These are phyloP conservation scores for Trypanosoma vivax DNA, from an alignment of 208 protist species.

Conservation along the genomic window DNA sequence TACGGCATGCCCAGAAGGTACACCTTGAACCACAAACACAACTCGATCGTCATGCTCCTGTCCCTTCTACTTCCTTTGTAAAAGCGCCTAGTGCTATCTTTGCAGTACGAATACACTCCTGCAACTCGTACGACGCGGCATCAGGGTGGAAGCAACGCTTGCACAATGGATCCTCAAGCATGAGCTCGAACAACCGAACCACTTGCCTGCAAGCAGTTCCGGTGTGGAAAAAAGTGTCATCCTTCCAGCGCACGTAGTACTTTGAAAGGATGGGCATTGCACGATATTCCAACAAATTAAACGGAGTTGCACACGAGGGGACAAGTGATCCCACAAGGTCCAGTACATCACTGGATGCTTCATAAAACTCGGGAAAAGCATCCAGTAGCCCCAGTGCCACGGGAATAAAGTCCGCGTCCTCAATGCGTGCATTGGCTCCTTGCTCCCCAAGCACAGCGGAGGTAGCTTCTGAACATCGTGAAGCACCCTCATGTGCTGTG, in stretches of 20 bases:
- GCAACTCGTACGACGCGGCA: slow-evolving; percentile 79
- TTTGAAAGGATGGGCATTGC: slow-evolving; percentile 84
- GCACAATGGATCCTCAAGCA: slow-evolving; percentile 79
- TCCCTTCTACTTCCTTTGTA: too few species aligned
- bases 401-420: slow-evolving; percentile 74
- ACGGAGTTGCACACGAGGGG: slow-evolving; percentile 44
- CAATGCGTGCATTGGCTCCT: slow-evolving; percentile 40
- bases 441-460: slow-evolving; percentile 25
- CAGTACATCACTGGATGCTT: slow-evolving; percentile 56
- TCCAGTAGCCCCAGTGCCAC: slow-evolving; percentile 78
- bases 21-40: too few species aligned
- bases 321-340: slow-evolving; percentile 47
- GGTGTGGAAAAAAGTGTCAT: slow-evolving; percentile 68
- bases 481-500: slow-evolving; percentile 82
- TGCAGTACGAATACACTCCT: slow-evolving; percentile 71
- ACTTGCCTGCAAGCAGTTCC: slow-evolving; percentile 58
- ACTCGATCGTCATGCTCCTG: too few species aligned
- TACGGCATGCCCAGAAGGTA: too few species aligned
- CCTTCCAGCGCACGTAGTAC: slow-evolving; percentile 77
- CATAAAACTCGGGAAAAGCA: slow-evolving; percentile 83
- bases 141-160: slow-evolving; percentile 71
- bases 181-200: slow-evolving; percentile 53
- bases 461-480: slow-evolving; percentile 70
- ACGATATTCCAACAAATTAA: slow-evolving; percentile 79
- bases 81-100: slow-evolving; percentile 34